phyloP scores from a whole-genome alignment of 306 rosid species.

The Rosa lucieae region DNA sequence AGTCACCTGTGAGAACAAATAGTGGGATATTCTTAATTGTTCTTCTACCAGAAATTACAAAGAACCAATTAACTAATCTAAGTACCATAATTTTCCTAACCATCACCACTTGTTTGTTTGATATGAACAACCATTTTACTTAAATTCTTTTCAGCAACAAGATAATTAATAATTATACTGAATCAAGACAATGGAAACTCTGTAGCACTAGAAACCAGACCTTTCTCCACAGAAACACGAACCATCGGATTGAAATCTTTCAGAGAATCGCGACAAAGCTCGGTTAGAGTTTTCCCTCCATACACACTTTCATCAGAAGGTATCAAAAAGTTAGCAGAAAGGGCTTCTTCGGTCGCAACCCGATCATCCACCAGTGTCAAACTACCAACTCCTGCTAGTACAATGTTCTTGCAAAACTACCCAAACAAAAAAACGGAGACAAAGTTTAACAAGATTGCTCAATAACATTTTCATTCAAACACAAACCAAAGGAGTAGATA shows the following conservation, averaged over 20 bases:
- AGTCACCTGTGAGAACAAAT: constrained; percentile 56
- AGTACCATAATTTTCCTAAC: neutral
- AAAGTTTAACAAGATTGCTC: neutral
- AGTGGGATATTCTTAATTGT: neutral
- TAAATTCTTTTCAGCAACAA: neutral
- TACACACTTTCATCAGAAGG: constrained; percentile 67
- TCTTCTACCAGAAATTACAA: neutral
- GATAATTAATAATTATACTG: neutral
- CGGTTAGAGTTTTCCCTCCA: constrained; percentile 74
- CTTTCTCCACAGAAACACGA: constrained; percentile 79
- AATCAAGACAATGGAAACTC: constrained; percentile 8
- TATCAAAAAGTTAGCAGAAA: constrained; percentile 74
- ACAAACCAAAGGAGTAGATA: neutral
- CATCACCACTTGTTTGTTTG: neutral
- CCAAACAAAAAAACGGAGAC: constrained; percentile 7
- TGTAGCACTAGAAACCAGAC: constrained; percentile 32
- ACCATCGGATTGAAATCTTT: constrained; percentile 98
- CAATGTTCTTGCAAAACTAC: constrained; percentile 96
- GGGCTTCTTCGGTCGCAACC: constrained; percentile 51
- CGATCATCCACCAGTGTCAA: constrained; percentile 91
- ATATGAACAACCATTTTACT: neutral
- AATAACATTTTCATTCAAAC: no score
- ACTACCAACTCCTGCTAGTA: constrained; percentile 95
- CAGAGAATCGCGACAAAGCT: constrained; percentile 85
- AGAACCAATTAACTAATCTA: neutral